Evolutionary conservation across 352 stramenopile genomes (phyloP).

Genomic region (Plasmopara muralis): DNA sequence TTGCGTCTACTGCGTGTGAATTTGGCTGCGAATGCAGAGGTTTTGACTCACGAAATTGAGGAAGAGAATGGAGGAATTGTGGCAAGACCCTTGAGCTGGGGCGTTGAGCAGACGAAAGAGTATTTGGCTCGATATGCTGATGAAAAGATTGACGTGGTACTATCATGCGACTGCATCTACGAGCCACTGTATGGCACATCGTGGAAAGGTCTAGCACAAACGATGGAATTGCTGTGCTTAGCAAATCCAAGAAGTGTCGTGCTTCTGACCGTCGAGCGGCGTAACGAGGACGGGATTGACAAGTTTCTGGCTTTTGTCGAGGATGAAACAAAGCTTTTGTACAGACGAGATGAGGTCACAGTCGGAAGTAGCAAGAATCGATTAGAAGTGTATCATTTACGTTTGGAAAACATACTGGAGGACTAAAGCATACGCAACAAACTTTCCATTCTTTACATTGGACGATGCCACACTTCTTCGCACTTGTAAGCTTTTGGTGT

Average conservation of each 20-base stretch:
- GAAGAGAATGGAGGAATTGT: conserved; percentile 32
- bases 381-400: conserved; percentile 66
- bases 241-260: conserved; percentile 51
- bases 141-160: conserved; percentile 83
- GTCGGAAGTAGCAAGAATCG: conserved; percentile 46
- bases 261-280: conserved; percentile 70
- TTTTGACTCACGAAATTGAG: conserved; percentile 20
- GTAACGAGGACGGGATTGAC: conserved; percentile 76
- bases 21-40: conserved; percentile 38
- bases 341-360: conserved; percentile 37
- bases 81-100: conserved; percentile 71
- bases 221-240: conserved; percentile 73
- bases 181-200: conserved; percentile 91
- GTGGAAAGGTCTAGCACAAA: conserved; percentile 83
- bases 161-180: conserved; percentile 95
- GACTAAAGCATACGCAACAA: not conserved
- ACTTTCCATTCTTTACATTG: conserved; percentile 47
- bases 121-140: conserved; percentile 47
- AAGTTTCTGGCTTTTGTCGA: conserved; percentile 66
- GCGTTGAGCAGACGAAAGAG: conserved; percentile 47
- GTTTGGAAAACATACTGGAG: conserved; percentile 17
- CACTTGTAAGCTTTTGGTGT: conserved; percentile 92
- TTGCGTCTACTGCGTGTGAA: conserved; percentile 81
- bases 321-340: conserved; percentile 37
- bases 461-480: conserved; percentile 90